Conservation (phyloP, 352 stramenopile species). For the Phytophthora cactorum region DNA sequence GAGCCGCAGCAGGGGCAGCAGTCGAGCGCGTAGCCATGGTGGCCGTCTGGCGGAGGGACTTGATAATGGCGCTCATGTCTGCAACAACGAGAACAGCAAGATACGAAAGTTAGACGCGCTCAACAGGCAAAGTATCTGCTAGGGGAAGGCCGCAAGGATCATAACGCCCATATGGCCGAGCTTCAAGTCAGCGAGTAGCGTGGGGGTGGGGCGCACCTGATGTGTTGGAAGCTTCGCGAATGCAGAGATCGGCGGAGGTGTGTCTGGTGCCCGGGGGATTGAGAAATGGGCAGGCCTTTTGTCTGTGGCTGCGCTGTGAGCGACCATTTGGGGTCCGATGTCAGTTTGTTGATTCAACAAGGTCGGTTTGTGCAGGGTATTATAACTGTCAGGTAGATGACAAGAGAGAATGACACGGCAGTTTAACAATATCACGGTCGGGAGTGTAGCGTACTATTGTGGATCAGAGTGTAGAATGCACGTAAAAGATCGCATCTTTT, state of each 20-base stretch:
- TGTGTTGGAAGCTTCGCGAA: conserved; percentile 8
- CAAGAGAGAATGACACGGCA: not conserved
- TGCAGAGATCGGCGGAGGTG: conserved; percentile 13
- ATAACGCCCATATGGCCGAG: conserved; percentile 14
- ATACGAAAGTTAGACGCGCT: conserved; percentile 1
- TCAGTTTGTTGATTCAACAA: conserved; percentile 26
- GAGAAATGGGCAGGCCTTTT: conserved; percentile 33
- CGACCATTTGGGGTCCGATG: conserved; percentile 20
- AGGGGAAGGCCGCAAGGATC: conserved; percentile 5
- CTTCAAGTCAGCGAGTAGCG: conserved; percentile 6
- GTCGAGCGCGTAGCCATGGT: conserved; percentile 45
- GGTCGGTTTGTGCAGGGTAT: conserved; percentile 17
- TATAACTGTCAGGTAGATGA: not conserved
- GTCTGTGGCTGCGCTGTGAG: conserved; percentile 25
- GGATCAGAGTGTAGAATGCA: not conserved
- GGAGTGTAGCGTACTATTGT: conserved; percentile 6
- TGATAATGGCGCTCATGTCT: conserved; percentile 65
- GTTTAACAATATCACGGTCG: not conserved
- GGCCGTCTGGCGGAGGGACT: conserved; percentile 64
- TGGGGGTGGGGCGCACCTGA: conserved; percentile 20
- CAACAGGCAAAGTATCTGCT: conserved; percentile 8
- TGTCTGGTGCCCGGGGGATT: conserved; percentile 36
- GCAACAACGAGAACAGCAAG: not conserved
- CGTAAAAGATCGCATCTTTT: conserved; percentile 4
- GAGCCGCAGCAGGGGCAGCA: conserved; percentile 38